Percentiles rank a stretch among this genome's conserved stretches.
Evolutionary conservation across 1,139 yeast species (phyloP).

Genomic region (Nakaseomyces nivariensis): DNA sequence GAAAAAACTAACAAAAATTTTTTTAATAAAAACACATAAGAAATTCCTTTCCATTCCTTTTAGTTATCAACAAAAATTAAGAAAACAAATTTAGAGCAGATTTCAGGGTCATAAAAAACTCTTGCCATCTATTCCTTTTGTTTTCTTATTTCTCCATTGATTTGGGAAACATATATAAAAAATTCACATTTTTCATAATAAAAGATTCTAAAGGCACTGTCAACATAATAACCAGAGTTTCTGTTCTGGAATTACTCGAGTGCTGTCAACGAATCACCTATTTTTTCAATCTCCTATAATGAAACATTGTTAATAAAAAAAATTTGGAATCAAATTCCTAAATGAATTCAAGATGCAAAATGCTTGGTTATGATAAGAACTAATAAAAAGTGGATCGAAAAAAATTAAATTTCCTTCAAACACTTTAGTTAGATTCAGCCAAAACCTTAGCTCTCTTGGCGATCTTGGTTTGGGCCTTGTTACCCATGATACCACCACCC

Average conservation of each 20-base stretch:
- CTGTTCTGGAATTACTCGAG: constrained; percentile 2
- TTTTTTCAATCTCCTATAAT: constrained; percentile 3
- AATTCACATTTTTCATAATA: not conserved
- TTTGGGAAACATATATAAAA: not conserved
- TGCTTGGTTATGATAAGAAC: not conserved
- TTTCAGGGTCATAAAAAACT: not conserved
- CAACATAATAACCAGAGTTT: constrained; percentile 3
- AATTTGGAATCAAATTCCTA: not conserved
- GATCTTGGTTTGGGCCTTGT: constrained; percentile 74
- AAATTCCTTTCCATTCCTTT: not conserved
- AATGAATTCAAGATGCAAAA: not conserved
- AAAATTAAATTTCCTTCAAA: not conserved
- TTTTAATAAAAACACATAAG: not conserved
- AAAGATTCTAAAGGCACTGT: constrained; percentile 3
- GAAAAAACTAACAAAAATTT: not conserved
- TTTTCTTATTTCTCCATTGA: not conserved
- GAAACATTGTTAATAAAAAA: constrained; percentile 1
- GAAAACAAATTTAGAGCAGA: not conserved
- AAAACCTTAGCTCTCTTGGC: constrained; percentile 44
- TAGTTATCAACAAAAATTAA: not conserved
- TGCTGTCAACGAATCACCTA: constrained; percentile 4
- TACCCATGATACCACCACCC: constrained; percentile 99
- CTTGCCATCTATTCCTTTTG: not conserved
- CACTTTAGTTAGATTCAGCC: constrained; percentile 28
- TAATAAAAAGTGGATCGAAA: not conserved